Percentiles rank a stretch among this genome's conserved stretches.
Conservation (phyloP, 176 grass and related monocot species). For the Secale cereale region DNA sequence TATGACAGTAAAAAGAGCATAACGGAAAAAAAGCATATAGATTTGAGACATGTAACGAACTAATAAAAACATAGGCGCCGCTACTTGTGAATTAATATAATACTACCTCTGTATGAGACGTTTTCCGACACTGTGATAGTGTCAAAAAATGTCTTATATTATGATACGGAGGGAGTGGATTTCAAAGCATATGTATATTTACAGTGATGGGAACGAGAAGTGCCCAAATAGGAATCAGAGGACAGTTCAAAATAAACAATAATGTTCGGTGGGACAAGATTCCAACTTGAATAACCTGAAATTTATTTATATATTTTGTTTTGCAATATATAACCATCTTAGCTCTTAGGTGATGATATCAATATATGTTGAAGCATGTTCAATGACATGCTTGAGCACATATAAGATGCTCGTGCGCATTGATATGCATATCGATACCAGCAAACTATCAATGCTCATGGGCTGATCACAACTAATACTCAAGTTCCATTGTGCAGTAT, state of each 20-base stretch:
- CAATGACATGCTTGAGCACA: background rate
- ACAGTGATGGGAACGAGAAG: background rate
- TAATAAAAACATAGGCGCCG: background rate
- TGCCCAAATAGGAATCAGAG: background rate
- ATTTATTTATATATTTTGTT: background rate
- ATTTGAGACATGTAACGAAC: background rate
- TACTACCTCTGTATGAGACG: too few species aligned
- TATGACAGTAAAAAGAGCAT: background rate
- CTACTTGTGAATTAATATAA: background rate
- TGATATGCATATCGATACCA: constrained; percentile 7
- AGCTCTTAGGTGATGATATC: background rate
- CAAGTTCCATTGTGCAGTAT: background rate
- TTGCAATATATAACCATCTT: background rate
- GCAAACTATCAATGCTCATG: background rate
- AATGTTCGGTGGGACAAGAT: background rate
- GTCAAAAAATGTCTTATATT: too few species aligned
- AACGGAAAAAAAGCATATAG: background rate
- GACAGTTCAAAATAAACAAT: background rate
- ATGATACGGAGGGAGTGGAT: background rate
- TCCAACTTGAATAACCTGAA: background rate
- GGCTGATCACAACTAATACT: background rate
- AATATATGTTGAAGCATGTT: background rate
- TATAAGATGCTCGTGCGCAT: background rate
- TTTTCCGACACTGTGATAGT: too few species aligned
- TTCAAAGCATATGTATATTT: background rate